These are phyloP conservation scores for Arabidopsis hybrid DNA, from an alignment of 441 rosid species.

Conservation along the genomic window DNA sequence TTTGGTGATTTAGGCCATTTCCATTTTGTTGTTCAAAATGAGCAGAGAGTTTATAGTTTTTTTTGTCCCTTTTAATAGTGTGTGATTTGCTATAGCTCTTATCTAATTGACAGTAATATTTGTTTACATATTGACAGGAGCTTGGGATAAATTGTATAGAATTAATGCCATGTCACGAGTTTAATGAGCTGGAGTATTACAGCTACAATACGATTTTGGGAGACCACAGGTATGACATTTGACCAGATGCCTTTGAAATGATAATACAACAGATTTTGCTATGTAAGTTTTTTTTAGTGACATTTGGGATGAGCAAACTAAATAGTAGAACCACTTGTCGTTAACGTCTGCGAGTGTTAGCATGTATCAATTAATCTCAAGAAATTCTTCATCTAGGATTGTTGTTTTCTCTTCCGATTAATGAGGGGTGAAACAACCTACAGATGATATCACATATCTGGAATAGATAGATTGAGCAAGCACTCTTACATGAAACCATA, in stretches of 20 bases:
- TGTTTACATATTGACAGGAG: constrained; percentile 64
- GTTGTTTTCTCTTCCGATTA: constrained; percentile 1
- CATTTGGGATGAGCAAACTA: constrained; percentile 17
- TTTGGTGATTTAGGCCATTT: constrained; percentile 14
- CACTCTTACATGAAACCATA: constrained; percentile 18
- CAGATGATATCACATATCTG: constrained; percentile 6
- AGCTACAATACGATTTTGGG: constrained; percentile 84
- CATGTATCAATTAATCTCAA: constrained; percentile 6
- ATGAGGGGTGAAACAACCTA: constrained; percentile 4
- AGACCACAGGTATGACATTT: constrained; percentile 68
- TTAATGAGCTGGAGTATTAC: constrained; percentile 93
- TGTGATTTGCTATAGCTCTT: constrained; percentile 23
- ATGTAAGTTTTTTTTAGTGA: background rate
- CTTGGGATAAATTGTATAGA: constrained; percentile 97
- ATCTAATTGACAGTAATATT: constrained; percentile 3
- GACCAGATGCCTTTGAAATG: constrained; percentile 26
- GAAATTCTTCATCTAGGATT: constrained; percentile 22
- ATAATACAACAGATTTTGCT: constrained; percentile 1
- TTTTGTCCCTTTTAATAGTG: background rate
- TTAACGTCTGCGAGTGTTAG: constrained; percentile 2
- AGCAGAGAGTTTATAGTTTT: background rate
- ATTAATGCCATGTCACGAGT: constrained; percentile 97
- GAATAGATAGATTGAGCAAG: constrained; percentile 12
- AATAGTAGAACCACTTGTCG: constrained; percentile 9
- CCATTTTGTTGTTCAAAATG: background rate